Conservation (phyloP, 345 rosid species). For the Melaleuca quinquenervia region DNA sequence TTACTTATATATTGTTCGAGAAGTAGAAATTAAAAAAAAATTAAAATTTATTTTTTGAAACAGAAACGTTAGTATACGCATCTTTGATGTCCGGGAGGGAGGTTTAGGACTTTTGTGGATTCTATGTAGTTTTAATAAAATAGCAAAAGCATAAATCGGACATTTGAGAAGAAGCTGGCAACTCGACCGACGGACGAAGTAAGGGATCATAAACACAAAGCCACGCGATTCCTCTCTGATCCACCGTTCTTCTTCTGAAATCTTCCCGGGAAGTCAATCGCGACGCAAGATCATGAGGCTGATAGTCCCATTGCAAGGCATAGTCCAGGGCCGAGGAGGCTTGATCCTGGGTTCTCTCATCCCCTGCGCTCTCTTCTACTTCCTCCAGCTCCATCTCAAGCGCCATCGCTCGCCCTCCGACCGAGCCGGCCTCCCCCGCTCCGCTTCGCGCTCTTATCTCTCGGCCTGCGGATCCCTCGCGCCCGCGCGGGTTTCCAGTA, state of each 20-base stretch:
- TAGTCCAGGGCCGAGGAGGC: constrained; percentile 79
- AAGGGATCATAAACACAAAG: background rate
- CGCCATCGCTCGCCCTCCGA: constrained; percentile 45
- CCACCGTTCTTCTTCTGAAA: background rate
- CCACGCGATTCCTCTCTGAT: background rate
- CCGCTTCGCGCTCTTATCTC: constrained; percentile 43
- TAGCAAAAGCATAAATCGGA: background rate
- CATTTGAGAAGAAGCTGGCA: background rate
- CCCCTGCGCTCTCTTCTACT: constrained; percentile 84
- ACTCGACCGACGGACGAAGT: background rate
- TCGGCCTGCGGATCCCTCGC: constrained; percentile 43
- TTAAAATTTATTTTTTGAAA: too few relatives aligned
- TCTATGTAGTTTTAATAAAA: background rate
- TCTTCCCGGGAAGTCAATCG: background rate
- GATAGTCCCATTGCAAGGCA: constrained; percentile 73
- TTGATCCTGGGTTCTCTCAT: constrained; percentile 68
- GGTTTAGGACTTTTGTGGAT: too few relatives aligned
- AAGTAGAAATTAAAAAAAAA: too few relatives aligned
- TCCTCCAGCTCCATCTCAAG: constrained; percentile 58
- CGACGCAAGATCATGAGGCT: constrained; percentile 45
- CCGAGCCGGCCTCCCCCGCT: constrained; percentile 37
- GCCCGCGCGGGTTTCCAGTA: constrained; percentile 40
- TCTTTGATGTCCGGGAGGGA: too few relatives aligned
- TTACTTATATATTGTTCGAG: too few relatives aligned
- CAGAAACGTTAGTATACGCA: too few relatives aligned